These are phyloP conservation scores for Sonneratia caseolaris DNA, from an alignment of 345 rosid genomes.

Conservation along the genomic window DNA sequence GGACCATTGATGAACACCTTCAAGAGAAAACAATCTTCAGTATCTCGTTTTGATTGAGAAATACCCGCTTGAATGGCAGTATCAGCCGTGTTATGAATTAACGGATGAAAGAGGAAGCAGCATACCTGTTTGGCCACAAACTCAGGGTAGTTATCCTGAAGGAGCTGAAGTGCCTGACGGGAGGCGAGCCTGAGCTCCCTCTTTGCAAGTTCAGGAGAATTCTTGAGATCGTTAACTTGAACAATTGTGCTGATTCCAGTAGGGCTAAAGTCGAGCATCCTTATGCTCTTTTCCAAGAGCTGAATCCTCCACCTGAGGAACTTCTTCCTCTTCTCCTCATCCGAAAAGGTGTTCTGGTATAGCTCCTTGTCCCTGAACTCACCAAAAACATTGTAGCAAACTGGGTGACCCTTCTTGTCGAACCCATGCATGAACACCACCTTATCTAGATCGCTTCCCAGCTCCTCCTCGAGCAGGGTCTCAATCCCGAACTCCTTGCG, in stretches of 20 bases:
- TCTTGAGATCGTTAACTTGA: slow-evolving; percentile 42
- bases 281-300: slow-evolving; percentile 38
- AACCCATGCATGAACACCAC: slow-evolving; percentile 28
- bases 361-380: slow-evolving; percentile 29
- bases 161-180: slow-evolving; percentile 28
- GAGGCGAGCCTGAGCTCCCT: slow-evolving; percentile 27
- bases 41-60: too few species aligned
- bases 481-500: slow-evolving; percentile 38
- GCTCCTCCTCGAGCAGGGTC: slow-evolving; percentile 35
- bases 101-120: not conserved
- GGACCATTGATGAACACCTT: slow-evolving; percentile 54
- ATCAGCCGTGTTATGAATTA: too few species aligned
- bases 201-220: slow-evolving; percentile 35
- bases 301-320: slow-evolving; percentile 42
- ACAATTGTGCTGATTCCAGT: slow-evolving; percentile 26
- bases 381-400: slow-evolving; percentile 45
- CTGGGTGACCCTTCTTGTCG: slow-evolving; percentile 39
- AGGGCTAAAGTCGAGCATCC: slow-evolving; percentile 37
- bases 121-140: slow-evolving; percentile 39
- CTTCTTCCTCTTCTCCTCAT: slow-evolving; percentile 34
- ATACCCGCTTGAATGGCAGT: too few species aligned
- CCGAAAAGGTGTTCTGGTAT: slow-evolving; percentile 24
- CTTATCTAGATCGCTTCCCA: slow-evolving; percentile 23
- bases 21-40: not conserved
- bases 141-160: slow-evolving; percentile 53